A percentile compares a stretch with the other conserved stretches of the same genome.
Conservation (phyloP, 257 asterid species). For the Solanum tarijense region DNA sequence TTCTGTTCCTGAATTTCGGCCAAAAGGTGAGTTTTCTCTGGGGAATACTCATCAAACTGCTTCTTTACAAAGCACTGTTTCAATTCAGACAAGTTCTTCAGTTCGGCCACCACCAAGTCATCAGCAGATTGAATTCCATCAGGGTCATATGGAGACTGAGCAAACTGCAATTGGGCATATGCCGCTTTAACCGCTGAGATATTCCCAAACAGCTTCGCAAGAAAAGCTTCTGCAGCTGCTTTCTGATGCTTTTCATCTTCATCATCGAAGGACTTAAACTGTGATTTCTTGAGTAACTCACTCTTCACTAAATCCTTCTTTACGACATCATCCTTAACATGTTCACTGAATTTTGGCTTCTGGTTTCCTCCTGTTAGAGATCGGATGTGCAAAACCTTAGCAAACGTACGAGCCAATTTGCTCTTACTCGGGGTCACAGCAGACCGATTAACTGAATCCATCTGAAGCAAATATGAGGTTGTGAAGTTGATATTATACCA, state of each 20-base stretch:
- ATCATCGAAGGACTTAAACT: not conserved
- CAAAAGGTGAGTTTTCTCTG: slow-evolving; percentile 29
- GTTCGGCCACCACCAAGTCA: slow-evolving; percentile 42
- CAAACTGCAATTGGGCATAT: slow-evolving; percentile 58
- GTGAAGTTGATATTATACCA: not conserved
- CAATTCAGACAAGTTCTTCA: slow-evolving; percentile 54
- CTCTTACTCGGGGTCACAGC: slow-evolving; percentile 39
- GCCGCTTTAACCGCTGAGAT: slow-evolving; percentile 66
- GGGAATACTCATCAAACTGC: slow-evolving; percentile 36
- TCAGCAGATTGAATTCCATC: slow-evolving; percentile 80
- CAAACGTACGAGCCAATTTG: slow-evolving; percentile 45
- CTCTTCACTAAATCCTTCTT: slow-evolving; percentile 17
- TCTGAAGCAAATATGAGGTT: slow-evolving; percentile 30
- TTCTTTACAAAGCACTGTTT: slow-evolving; percentile 58
- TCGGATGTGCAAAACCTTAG: slow-evolving; percentile 58
- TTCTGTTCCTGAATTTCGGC: slow-evolving; percentile 66
- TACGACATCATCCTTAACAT: slow-evolving; percentile 10
- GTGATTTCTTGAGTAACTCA: slow-evolving; percentile 5
- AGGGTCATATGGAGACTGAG: slow-evolving; percentile 77
- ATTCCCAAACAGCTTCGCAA: slow-evolving; percentile 67
- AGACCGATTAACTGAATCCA: slow-evolving; percentile 48
- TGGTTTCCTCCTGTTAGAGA: slow-evolving; percentile 27
- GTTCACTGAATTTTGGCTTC: slow-evolving; percentile 10
- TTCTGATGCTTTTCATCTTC: slow-evolving; percentile 19
- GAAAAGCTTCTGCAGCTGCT: slow-evolving; percentile 42